These are phyloP conservation scores for Russula sp. DNA, from an alignment of 768 basidiomycete species.

Conservation along the genomic window DNA sequence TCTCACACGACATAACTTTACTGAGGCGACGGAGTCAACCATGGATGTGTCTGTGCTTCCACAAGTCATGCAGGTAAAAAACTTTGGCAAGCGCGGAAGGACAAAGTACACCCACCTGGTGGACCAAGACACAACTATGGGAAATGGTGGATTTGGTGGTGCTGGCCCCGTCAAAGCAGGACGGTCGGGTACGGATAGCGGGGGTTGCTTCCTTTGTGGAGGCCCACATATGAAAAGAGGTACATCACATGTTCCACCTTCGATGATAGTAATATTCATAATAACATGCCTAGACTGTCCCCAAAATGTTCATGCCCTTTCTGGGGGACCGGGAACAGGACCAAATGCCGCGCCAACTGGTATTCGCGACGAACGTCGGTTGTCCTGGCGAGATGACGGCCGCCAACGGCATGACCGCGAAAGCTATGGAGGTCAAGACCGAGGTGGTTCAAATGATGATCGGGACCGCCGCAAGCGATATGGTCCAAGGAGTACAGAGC, in stretches of 20 bases:
- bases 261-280: neutral
- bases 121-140: slow-evolving; percentile 85
- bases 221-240: slow-evolving; percentile 93
- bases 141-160: slow-evolving; percentile 65
- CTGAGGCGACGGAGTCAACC: slow-evolving; percentile 84
- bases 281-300: slow-evolving; percentile 37
- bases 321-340: slow-evolving; percentile 36
- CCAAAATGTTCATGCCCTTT: slow-evolving; percentile 35
- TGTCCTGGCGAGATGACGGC: slow-evolving; percentile 32
- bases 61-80: slow-evolving; percentile 94
- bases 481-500: slow-evolving; percentile 21
- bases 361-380: slow-evolving; percentile 30
- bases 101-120: slow-evolving; percentile 96
- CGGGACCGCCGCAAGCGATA: slow-evolving; percentile 11
- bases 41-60: slow-evolving; percentile 87
- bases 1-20: slow-evolving; percentile 78
- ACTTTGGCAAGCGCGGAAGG: slow-evolving; percentile 89
- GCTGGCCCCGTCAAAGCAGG: slow-evolving; percentile 51
- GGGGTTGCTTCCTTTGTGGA: slow-evolving; percentile 91
- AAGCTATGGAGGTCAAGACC: slow-evolving; percentile 6
- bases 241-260: slow-evolving; percentile 32
- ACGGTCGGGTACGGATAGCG: slow-evolving; percentile 52
- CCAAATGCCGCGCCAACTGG: slow-evolving; percentile 35
- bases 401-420: slow-evolving; percentile 20
- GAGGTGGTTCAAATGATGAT: slow-evolving; percentile 4